A percentile compares a stretch with the other conserved stretches of the same genome.
Evolutionary conservation across 192 early-diverging fungal species (phyloP).

Genomic region (Coemansia brasiliensis): DNA sequence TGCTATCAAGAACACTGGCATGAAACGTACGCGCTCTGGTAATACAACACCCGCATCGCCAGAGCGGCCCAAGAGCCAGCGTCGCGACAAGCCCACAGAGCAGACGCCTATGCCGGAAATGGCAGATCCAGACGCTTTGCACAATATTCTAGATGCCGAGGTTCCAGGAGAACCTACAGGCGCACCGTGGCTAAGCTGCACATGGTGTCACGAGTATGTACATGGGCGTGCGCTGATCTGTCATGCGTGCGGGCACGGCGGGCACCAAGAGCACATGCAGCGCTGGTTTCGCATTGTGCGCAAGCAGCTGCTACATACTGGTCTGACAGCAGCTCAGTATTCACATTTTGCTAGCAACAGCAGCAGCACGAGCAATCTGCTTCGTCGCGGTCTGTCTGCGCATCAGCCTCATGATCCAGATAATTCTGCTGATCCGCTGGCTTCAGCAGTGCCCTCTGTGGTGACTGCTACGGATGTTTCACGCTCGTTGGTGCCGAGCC

Average conservation of each 20-base stretch:
- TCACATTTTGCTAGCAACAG: slow-evolving; percentile 20
- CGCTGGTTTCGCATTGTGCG: slow-evolving; percentile 43
- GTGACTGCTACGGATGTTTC: slow-evolving; percentile 1
- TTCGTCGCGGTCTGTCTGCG: neutral
- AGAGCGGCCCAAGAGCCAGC: neutral
- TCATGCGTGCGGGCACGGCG: slow-evolving; percentile 52
- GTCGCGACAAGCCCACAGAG: neutral
- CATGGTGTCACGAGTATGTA: slow-evolving; percentile 55
- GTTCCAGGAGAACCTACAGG: slow-evolving; percentile 8
- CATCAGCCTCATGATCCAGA: neutral
- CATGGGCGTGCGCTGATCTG: slow-evolving; percentile 52
- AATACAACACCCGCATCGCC: neutral
- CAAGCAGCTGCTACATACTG: slow-evolving; percentile 25
- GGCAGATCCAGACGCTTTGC: neutral
- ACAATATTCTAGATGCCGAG: neutral
- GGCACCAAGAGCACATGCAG: slow-evolving; percentile 53
- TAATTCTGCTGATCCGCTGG: neutral
- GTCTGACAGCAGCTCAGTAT: slow-evolving; percentile 18
- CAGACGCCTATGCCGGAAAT: neutral
- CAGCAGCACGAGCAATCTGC: slow-evolving; percentile 26
- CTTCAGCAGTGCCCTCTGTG: slow-evolving; percentile 8
- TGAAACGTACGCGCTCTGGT: neutral
- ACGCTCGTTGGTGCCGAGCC: slow-evolving; percentile 1
- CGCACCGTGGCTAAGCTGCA: slow-evolving; percentile 40
- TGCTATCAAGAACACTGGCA: neutral